Conservation (phyloP, 2,329 filamentous ascomycete species). For the Podosphaera leucotricha region DNA sequence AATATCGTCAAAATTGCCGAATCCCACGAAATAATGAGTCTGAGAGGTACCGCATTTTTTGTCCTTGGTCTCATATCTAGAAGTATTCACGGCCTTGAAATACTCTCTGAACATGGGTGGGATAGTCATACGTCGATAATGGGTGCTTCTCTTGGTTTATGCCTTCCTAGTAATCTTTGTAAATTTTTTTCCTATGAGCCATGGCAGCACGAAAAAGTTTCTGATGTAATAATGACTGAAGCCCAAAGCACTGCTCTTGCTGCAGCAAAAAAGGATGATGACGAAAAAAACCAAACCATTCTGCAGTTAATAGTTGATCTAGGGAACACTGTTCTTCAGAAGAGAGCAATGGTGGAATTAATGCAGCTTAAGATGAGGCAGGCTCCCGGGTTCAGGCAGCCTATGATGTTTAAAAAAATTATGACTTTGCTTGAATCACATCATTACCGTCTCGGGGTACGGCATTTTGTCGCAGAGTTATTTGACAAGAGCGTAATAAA, state of each 20-base stretch:
- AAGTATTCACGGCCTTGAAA: slow-evolving; percentile 78
- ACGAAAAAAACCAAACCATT: slow-evolving; percentile 46
- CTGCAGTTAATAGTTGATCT: slow-evolving; percentile 69
- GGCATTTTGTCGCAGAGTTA: slow-evolving; percentile 76
- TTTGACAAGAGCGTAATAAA: slow-evolving; percentile 82
- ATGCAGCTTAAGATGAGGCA: slow-evolving; percentile 56
- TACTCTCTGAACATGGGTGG: slow-evolving; percentile 76
- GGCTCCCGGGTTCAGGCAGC: slow-evolving; percentile 49
- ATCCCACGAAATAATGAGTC: slow-evolving; percentile 66
- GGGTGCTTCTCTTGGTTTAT: slow-evolving; percentile 67
- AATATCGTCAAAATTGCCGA: slow-evolving; percentile 78
- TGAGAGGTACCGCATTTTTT: slow-evolving; percentile 90
- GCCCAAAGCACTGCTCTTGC: slow-evolving; percentile 23
- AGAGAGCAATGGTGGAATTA: slow-evolving; percentile 63
- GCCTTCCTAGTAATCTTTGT: slow-evolving; percentile 55
- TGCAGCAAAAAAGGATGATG: slow-evolving; percentile 28
- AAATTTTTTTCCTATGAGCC: slow-evolving; percentile 51
- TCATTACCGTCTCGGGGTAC: slow-evolving; percentile 67
- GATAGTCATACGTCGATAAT: slow-evolving; percentile 68
- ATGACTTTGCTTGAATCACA: slow-evolving; percentile 71
- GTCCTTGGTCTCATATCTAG: slow-evolving; percentile 81
- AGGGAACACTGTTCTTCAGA: slow-evolving; percentile 80
- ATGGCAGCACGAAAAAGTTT: slow-evolving; percentile 22
- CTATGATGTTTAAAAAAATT: slow-evolving; percentile 60
- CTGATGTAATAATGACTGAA: slow-evolving; percentile 17